Percentiles rank a stretch among this genome's conserved stretches.
phyloP scores from a whole-genome alignment of 2,329 filamentous ascomycete genomes.

The Alternaria alternata region DNA sequence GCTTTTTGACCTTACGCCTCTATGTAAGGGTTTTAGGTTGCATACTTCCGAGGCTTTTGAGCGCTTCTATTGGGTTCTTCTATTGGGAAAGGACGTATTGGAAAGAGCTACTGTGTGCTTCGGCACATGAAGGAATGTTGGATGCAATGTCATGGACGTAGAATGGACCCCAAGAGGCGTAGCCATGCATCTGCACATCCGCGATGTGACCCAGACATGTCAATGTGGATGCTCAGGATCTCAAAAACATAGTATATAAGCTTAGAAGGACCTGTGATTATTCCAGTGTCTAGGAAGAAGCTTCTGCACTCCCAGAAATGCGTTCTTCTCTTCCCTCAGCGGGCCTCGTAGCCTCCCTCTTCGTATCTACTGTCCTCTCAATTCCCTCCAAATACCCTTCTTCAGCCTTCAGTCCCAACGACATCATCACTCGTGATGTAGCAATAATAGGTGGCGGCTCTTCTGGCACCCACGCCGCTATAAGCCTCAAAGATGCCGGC shows the following conservation, averaged over 20 bases:
- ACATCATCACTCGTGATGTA: slow-evolving; percentile 35
- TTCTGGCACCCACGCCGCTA: slow-evolving; percentile 53
- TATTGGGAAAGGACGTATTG: neutral
- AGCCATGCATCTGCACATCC: neutral
- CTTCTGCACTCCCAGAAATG: neutral
- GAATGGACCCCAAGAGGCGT: neutral
- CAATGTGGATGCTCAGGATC: neutral
- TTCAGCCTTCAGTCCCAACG: neutral
- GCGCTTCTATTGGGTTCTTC: neutral
- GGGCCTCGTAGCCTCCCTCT: neutral
- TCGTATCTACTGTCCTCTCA: neutral
- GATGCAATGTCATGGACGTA: neutral
- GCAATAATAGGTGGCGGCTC: slow-evolving; percentile 56
- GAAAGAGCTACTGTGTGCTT: neutral
- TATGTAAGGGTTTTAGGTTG: neutral
- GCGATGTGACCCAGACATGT: neutral
- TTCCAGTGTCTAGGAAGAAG: neutral
- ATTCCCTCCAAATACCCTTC: neutral
- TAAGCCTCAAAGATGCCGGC: slow-evolving; percentile 50
- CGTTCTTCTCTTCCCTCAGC: neutral
- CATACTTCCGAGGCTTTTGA: neutral
- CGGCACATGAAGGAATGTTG: neutral
- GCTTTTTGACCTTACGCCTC: neutral
- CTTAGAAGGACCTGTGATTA: neutral
- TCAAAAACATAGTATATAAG: neutral